phyloP scores from a whole-genome alignment of 116 monocot species.

The Iris pallida region DNA sequence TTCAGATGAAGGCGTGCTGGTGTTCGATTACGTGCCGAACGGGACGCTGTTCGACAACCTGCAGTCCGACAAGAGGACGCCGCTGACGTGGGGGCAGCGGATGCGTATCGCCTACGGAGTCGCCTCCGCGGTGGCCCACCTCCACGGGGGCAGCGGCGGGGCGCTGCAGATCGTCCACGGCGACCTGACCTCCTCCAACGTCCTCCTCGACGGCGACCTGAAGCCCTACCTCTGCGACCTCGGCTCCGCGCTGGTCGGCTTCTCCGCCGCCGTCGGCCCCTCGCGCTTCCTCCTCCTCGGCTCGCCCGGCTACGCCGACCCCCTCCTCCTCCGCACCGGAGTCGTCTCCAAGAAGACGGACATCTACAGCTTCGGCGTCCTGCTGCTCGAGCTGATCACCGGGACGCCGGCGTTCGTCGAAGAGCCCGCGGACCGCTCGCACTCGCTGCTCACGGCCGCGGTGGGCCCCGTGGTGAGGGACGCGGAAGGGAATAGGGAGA shows the following conservation, averaged over 20 bases:
- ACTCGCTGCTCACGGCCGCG: slow-evolving; percentile 17
- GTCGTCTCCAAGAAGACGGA: slow-evolving; percentile 45
- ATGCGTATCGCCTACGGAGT: slow-evolving; percentile 43
- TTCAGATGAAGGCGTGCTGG: slow-evolving; percentile 53
- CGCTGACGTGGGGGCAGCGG: slow-evolving; percentile 53
- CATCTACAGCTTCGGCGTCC: slow-evolving; percentile 50
- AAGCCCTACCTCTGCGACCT: slow-evolving; percentile 73
- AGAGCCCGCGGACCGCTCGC: slow-evolving; percentile 3
- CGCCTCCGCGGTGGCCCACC: slow-evolving; percentile 63
- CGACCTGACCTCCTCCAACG: slow-evolving; percentile 74
- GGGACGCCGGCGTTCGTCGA: slow-evolving; percentile 20
- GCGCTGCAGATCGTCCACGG: slow-evolving; percentile 61
- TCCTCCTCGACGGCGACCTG: slow-evolving; percentile 47
- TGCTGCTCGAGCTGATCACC: slow-evolving; percentile 35
- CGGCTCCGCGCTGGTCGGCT: slow-evolving; percentile 69
- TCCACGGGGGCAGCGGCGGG: slow-evolving; percentile 48
- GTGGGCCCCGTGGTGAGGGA: background rate
- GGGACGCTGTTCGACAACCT: slow-evolving; percentile 75
- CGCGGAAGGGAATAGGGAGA: background rate
- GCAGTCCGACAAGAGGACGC: no score
- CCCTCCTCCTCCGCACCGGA: slow-evolving; percentile 38
- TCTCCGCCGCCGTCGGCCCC: slow-evolving; percentile 51
- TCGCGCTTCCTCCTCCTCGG: slow-evolving; percentile 34
- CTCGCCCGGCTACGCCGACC: slow-evolving; percentile 65
- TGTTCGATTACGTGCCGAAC: slow-evolving; percentile 68